Conservation (phyloP, 305 asterid genomes). For the Plantago lanceolata region DNA sequence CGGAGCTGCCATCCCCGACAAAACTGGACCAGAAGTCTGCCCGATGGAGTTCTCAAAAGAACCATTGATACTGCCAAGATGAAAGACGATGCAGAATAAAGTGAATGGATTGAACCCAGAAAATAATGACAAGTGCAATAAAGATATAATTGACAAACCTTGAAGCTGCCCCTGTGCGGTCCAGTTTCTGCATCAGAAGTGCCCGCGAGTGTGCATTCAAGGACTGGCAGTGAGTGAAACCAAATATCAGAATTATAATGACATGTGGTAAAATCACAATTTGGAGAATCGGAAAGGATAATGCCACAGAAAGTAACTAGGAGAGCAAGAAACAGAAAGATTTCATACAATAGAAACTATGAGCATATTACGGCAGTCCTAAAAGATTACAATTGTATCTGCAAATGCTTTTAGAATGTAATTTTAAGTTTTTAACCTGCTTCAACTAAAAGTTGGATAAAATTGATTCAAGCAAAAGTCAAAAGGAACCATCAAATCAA, state of each 20-base stretch:
- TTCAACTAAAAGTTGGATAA: no score
- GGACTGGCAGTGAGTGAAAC: slow-evolving; percentile 40
- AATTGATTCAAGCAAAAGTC: no score
- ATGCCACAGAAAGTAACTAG: background rate
- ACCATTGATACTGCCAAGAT: slow-evolving; percentile 40
- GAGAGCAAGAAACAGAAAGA: background rate
- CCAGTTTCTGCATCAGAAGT: slow-evolving; percentile 64
- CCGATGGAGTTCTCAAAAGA: slow-evolving; percentile 30
- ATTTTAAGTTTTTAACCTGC: no score
- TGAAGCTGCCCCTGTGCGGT: slow-evolving; percentile 50
- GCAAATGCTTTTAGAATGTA: no score
- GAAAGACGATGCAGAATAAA: slow-evolving; percentile 20
- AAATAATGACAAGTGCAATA: background rate
- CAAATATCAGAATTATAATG: slow-evolving; percentile 21
- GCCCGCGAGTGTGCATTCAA: slow-evolving; percentile 65
- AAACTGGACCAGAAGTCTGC: slow-evolving; percentile 30
- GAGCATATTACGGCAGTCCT: no score
- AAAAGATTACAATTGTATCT: no score
- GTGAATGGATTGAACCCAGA: slow-evolving; percentile 1
- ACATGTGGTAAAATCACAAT: slow-evolving; percentile 16
- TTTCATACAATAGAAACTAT: no score
- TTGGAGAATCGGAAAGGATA: slow-evolving; percentile 12
- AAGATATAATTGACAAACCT: slow-evolving; percentile 35
- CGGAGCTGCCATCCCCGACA: slow-evolving; percentile 36
- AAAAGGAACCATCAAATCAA: slow-evolving; percentile 8